Percentiles rank a stretch among this genome's conserved stretches.
phyloP scores from a whole-genome alignment of 768 basidiomycete genomes.

The Suillus discolor region DNA sequence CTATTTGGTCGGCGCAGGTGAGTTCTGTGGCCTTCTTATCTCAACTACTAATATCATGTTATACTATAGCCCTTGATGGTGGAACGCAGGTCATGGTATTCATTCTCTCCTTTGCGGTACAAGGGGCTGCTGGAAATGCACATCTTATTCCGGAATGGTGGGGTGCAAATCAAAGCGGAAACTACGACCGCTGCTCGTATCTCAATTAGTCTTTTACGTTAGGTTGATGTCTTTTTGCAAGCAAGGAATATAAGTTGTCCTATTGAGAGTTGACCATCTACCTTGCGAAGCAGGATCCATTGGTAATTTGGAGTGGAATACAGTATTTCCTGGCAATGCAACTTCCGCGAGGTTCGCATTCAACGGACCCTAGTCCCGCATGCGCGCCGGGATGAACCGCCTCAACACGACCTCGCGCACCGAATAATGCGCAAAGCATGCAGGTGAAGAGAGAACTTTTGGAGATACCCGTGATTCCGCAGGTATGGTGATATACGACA shows the following conservation, averaged over 20 bases:
- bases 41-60: background rate
- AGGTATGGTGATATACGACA: conserved; percentile 93
- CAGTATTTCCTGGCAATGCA: too few relatives aligned
- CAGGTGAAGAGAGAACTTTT: conserved; percentile 64
- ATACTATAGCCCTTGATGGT: conserved; percentile 34
- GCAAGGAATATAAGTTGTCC: too few relatives aligned
- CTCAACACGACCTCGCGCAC: conserved; percentile 84
- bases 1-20: conserved; percentile 44
- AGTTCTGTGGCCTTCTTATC: background rate
- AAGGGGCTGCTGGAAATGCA: conserved; percentile 49
- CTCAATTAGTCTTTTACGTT: too few relatives aligned
- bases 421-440: conserved; percentile 74
- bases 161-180: conserved; percentile 51
- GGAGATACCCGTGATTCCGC: conserved; percentile 57
- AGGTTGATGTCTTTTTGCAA: too few relatives aligned
- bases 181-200: conserved; percentile 19
- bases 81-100: conserved; percentile 57
- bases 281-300: too few relatives aligned
- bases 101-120: conserved; percentile 51
- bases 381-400: conserved; percentile 88
- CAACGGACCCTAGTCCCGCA: conserved; percentile 68
- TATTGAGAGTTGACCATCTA: too few relatives aligned
- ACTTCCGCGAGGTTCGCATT: background rate
- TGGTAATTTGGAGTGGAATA: too few relatives aligned
- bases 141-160: conserved; percentile 55